Percentiles rank a stretch among this genome's conserved stretches.
These are phyloP conservation scores for Debaryomyces prosopidis DNA, from an alignment of 805 yeast genomes.

Conservation along the genomic window DNA sequence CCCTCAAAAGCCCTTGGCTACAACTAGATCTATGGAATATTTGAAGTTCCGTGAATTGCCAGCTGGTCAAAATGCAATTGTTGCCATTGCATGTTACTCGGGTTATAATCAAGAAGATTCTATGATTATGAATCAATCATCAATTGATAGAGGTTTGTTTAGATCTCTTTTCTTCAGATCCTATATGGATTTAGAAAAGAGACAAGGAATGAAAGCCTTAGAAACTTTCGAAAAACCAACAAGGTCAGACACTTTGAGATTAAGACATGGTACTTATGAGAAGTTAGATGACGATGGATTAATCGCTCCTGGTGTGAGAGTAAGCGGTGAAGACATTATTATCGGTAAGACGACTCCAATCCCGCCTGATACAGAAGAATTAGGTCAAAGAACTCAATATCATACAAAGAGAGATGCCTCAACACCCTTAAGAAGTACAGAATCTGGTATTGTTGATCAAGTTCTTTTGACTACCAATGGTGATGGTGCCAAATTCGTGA, in stretches of 20 bases:
- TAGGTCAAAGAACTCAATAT: slow-evolving; percentile 97
- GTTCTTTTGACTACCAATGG: slow-evolving; percentile 95
- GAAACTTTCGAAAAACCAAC: slow-evolving; percentile 98
- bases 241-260: slow-evolving; percentile 88
- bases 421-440: slow-evolving; percentile 94
- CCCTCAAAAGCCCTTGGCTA: slow-evolving; percentile 97
- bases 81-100: slow-evolving; percentile 96
- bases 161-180: slow-evolving; percentile 95
- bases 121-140: slow-evolving; percentile 98
- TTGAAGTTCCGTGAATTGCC: slow-evolving; percentile 96
- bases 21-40: slow-evolving; percentile 97
- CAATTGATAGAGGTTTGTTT: slow-evolving; percentile 95
- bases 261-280: slow-evolving; percentile 98
- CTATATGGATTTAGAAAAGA: slow-evolving; percentile 97
- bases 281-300: slow-evolving; percentile 98
- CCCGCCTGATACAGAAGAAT: slow-evolving; percentile 98
- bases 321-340: slow-evolving; percentile 97
- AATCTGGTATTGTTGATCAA: slow-evolving; percentile 97
- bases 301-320: slow-evolving; percentile 97
- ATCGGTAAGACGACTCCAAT: slow-evolving; percentile 99
- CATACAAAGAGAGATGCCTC: slow-evolving; percentile 99
- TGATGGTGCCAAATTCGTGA: slow-evolving; percentile 96
- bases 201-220: slow-evolving; percentile 97
- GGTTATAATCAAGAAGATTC: slow-evolving; percentile 99
- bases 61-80: slow-evolving; percentile 98